Conservation (phyloP, 176 grass and related monocot species). For the Phoenix roebelenii region DNA sequence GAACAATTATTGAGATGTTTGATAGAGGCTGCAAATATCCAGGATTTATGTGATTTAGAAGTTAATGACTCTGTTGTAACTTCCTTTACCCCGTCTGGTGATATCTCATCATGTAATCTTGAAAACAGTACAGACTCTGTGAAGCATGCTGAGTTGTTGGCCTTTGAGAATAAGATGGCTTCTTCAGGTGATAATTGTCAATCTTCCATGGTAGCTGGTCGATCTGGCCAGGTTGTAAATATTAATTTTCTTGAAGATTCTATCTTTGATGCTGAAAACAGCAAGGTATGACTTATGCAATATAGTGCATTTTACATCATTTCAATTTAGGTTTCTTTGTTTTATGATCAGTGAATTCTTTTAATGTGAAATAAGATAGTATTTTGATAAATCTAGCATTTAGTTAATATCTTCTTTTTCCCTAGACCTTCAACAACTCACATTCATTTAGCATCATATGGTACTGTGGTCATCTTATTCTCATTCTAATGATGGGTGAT, state of each 20-base stretch:
- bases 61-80: conserved; percentile 5
- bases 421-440: too few relatives aligned
- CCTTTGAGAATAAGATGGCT: conserved; percentile 10
- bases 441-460: too few relatives aligned
- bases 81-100: not conserved
- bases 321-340: not conserved
- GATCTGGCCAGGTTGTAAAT: conserved; percentile 11
- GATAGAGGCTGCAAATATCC: too few relatives aligned
- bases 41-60: conserved; percentile 4
- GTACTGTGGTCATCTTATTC: too few relatives aligned
- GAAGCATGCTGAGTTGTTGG: not conserved
- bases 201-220: conserved; percentile 2
- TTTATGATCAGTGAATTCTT: not conserved
- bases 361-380: too few relatives aligned
- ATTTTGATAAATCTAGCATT: too few relatives aligned
- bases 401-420: too few relatives aligned
- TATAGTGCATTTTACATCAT: not conserved
- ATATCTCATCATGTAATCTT: conserved; percentile 5
- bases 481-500: too few relatives aligned
- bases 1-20: too few relatives aligned
- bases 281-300: conserved; percentile 29
- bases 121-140: not conserved
- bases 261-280: conserved; percentile 28
- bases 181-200: conserved; percentile 5
- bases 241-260: conserved; percentile 29